Conservation (phyloP, 2,329 filamentous ascomycete genomes). For the Arthrocladium fulminans region DNA sequence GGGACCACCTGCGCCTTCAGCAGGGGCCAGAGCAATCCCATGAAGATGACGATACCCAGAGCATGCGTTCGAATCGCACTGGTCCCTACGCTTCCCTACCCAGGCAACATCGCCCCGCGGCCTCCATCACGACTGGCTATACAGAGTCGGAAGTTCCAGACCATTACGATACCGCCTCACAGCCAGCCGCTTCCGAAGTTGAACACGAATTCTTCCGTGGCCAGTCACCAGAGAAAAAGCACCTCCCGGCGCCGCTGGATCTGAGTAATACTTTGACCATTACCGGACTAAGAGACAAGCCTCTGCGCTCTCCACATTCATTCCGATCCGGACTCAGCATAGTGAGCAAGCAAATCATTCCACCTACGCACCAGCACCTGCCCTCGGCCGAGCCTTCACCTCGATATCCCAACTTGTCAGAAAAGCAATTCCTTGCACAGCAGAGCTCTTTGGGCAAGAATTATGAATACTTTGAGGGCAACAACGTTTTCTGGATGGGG, state of each 20-base stretch:
- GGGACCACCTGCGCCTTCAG: slow-evolving; percentile 26
- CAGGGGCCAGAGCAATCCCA: slow-evolving; percentile 28
- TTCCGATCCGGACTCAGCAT: slow-evolving; percentile 68
- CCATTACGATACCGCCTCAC: slow-evolving; percentile 28
- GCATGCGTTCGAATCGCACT: slow-evolving; percentile 49
- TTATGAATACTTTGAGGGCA: slow-evolving; percentile 87
- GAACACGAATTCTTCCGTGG: slow-evolving; percentile 8
- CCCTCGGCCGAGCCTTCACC: slow-evolving; percentile 72
- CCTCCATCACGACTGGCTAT: slow-evolving; percentile 72
- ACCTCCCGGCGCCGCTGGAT: slow-evolving; percentile 48
- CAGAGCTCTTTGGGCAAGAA: slow-evolving; percentile 54
- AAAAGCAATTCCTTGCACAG: slow-evolving; percentile 20
- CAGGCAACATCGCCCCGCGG: slow-evolving; percentile 44
- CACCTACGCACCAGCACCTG: slow-evolving; percentile 64
- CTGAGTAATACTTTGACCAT: slow-evolving; percentile 53
- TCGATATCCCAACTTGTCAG: slow-evolving; percentile 36
- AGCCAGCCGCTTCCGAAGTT: slow-evolving; percentile 15
- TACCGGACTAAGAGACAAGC: slow-evolving; percentile 51
- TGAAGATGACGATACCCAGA: slow-evolving; percentile 47
- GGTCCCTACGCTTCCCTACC: slow-evolving; percentile 27
- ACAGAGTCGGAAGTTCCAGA: slow-evolving; percentile 66
- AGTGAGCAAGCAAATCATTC: slow-evolving; percentile 48
- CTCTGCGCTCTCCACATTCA: slow-evolving; percentile 55
- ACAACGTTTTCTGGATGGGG: slow-evolving; percentile 79
- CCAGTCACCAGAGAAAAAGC: slow-evolving; percentile 26